Conservation (phyloP, 495 filamentous ascomycete genomes). For the Hypoxylon rickii region DNA sequence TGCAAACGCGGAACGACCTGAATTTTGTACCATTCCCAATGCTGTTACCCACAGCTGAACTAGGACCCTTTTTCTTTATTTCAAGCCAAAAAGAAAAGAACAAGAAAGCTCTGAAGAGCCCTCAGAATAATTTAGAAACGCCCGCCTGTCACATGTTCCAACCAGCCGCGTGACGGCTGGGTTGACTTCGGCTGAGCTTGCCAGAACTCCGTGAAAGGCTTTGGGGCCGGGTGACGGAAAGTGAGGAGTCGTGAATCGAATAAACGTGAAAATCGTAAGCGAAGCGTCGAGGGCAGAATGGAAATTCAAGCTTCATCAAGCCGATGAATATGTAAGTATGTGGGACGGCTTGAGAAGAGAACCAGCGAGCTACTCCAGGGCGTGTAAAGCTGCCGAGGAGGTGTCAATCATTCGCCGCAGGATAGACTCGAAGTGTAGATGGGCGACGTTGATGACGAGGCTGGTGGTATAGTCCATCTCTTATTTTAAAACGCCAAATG, state of each 20-base stretch:
- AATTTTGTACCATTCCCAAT: slow-evolving; percentile 26
- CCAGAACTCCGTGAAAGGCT: background rate
- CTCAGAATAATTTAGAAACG: slow-evolving; percentile 14
- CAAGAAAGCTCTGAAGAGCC: slow-evolving; percentile 6
- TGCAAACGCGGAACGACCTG: slow-evolving; percentile 15
- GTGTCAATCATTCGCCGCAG: slow-evolving; percentile 14
- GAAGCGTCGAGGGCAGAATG: slow-evolving; percentile 10
- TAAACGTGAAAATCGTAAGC: slow-evolving; percentile 34
- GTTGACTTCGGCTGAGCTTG: background rate
- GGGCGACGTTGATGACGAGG: slow-evolving; percentile 25
- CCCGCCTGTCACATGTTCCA: no score
- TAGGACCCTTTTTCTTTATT: slow-evolving; percentile 19
- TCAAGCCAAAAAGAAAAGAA: slow-evolving; percentile 14
- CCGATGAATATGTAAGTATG: background rate
- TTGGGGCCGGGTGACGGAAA: background rate
- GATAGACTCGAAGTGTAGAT: slow-evolving; percentile 17
- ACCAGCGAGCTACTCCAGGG: no score
- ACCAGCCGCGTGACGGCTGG: no score
- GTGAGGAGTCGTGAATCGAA: slow-evolving; percentile 28
- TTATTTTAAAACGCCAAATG: slow-evolving; percentile 38
- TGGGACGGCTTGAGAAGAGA: no score
- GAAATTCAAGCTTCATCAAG: background rate
- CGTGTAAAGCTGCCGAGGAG: slow-evolving; percentile 4
- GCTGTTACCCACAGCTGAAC: slow-evolving; percentile 12
- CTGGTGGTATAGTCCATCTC: slow-evolving; percentile 22